Base-by-base conservation (phyloP, 495 filamentous ascomycete genomes). In the Trichoderma erinaceum region DNA sequence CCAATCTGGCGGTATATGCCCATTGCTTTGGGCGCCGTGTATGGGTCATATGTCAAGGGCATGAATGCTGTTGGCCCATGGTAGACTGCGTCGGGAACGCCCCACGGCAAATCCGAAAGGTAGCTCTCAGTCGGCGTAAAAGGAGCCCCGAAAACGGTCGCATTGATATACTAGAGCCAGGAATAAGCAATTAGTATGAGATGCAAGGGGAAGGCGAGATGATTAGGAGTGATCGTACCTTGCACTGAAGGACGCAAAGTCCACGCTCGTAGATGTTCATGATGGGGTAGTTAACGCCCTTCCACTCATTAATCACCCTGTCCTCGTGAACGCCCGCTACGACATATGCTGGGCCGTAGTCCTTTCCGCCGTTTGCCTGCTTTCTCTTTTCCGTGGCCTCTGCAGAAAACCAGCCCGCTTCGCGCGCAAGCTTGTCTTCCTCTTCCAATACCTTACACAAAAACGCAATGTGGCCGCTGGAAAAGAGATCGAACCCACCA, bases 241-340 rank as follows among this genome's bases (percentile, higher is more conserved):
- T 86, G 76, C 95, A 99, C 72, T 98, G 95, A 41, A 97, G 83
- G 50, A 97, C 95, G 76, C 95, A 98, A 25, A 99, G 87, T 7
- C 92, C 92, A 64, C 95, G 88, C 82, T 99, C 95, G 72, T 93
- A 96, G 48, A 98, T 92, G 79, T 97, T 97, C 95, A 98, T 99
- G 75, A 99, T 97, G 1, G 95, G 95, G 75, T 97, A 98, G 77
- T 99, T 99, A 70, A 97, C 80, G 12, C 96, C 93, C 79, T 98
- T 97, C 90, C 91, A 94, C 71, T 88, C 77, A 77, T 98, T 98
- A 75, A 99, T 95, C 52, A 94, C 92, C 69, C 88, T 85, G 77
- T 99, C 95, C 73, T 96, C 90, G 74, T 99, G 96, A 35, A 99
- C 87, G 32, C 95, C 95, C 7, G 90, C 92, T 70, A 98, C 86